Evolutionary conservation across 768 basidiomycete species (phyloP).

Genomic region (Russula olivacea): DNA sequence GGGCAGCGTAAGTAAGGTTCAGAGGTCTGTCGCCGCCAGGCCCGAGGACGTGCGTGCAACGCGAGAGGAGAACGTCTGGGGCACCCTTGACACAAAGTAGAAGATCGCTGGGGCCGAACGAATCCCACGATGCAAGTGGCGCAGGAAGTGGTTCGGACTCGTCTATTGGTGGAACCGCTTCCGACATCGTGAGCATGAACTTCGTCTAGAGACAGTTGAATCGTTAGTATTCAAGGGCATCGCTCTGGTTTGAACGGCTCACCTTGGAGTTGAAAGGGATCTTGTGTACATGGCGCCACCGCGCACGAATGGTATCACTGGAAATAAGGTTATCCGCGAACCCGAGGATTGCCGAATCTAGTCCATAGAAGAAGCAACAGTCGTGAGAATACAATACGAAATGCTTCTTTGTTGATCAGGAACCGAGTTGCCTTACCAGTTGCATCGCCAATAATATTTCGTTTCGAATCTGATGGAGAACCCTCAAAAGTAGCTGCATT

Average conservation of each 20-base stretch:
- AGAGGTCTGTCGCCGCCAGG: conserved; percentile 34
- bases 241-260: conserved; percentile 24
- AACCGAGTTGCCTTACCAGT: conserved; percentile 38
- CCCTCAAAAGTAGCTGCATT: conserved; percentile 45
- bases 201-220: conserved; percentile 40
- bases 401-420: background rate
- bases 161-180: conserved; percentile 12
- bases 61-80: conserved; percentile 44
- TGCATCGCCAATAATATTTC: conserved; percentile 46
- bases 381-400: background rate
- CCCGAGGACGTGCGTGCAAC: conserved; percentile 37
- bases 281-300: conserved; percentile 29
- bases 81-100: conserved; percentile 45
- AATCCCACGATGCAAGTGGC: conserved; percentile 31
- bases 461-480: conserved; percentile 29
- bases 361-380: background rate
- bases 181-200: conserved; percentile 45
- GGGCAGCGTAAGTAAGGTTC: conserved; percentile 31
- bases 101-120: conserved; percentile 27
- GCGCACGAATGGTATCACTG: conserved; percentile 7
- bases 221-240: background rate
- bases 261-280: conserved; percentile 38
- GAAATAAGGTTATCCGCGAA: conserved; percentile 37
- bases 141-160: conserved; percentile 15
- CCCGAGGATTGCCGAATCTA: conserved; percentile 50